A percentile compares a stretch with the other conserved stretches of the same genome.
These are phyloP conservation scores for Paecilomyces sp. DNA, from an alignment of 2,329 filamentous ascomycete genomes.

Conservation along the genomic window DNA sequence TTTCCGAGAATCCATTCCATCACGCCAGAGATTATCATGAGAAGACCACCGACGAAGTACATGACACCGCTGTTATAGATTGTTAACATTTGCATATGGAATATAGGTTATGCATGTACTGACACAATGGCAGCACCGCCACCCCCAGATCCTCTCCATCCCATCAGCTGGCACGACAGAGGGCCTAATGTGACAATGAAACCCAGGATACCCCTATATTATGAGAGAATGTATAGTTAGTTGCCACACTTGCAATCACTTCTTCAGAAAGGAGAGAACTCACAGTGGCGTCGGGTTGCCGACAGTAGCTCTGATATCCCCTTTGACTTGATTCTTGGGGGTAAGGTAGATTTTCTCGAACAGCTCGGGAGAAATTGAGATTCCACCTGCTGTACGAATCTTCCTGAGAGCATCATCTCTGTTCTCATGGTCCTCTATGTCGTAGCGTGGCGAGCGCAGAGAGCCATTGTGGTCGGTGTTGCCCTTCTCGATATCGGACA, in stretches of 20 bases:
- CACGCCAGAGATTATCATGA: constrained; percentile 46
- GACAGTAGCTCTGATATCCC: constrained; percentile 18
- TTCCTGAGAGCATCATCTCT: constrained; percentile 29
- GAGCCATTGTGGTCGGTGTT: neutral
- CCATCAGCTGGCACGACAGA: constrained; percentile 21
- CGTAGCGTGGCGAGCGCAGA: neutral
- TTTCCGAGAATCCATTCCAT: constrained; percentile 54
- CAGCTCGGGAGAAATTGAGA: constrained; percentile 47
- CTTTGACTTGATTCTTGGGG: constrained; percentile 24
- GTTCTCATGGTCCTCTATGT: neutral
- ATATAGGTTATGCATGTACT: neutral
- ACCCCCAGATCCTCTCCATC: neutral
- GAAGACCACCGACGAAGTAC: constrained; percentile 48
- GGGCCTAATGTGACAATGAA: constrained; percentile 47
- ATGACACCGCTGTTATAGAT: constrained; percentile 36
- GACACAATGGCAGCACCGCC: neutral
- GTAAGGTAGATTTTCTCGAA: constrained; percentile 47
- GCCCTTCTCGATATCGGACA: neutral
- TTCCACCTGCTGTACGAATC: constrained; percentile 47
- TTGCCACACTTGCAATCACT: constrained; percentile 40
- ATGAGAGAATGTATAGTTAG: neutral
- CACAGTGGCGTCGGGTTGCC: constrained; percentile 23
- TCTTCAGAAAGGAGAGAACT: constrained; percentile 31
- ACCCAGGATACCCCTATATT: constrained; percentile 43
- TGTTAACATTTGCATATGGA: neutral